Evolutionary conservation across 768 basidiomycete species (phyloP), one percentile per base, ranked within the genome.

Genomic region (Mrakia blollopis): DNA sequence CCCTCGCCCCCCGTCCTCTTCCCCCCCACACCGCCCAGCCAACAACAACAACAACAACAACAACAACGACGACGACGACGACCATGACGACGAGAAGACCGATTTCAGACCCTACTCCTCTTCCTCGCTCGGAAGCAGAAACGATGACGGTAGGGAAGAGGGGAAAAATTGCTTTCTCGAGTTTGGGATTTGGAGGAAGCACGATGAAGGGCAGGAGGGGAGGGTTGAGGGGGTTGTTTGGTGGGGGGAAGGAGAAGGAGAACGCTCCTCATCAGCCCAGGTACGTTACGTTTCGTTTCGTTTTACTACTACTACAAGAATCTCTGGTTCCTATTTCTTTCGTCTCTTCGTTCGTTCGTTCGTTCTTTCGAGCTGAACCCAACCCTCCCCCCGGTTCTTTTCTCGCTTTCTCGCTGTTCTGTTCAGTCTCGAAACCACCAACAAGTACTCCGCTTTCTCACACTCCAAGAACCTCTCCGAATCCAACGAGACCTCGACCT

Each of bases 71-170:
- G 23, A 68, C 37, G 7, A n/a, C 35, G 35, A 41, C 35, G 37
- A 68, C 35, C 16, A 39, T 2, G 6, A 35, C 35, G 16, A 39
- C 37, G 35, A 67, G 39, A 5, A 35, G 65, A 39, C 65, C 65
- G 18, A 9, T 39, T 39, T 68, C 65, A 39, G 65, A 68, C 65
- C 65, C 65, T 68, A 37, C 39, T 25, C 65, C 65, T 21, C 57
- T 57, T 28, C n/a, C n/a, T n/a, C n/a, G n/a, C n/a, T n/a, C n/a
- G n/a, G 37, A 25, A 21, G 23, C 65, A 30, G 2, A 35, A 23
- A 39, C 9, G 35, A 39, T 44, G 39, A n/a, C n/a, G n/a, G n/a
- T n/a, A n/a, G n/a, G n/a, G n/a, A 68, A 68, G n/a, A 68, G 35
- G 65, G n/a, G 35, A 9, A 68, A 68, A 39, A 39, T 16, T 39